phyloP scores from a whole-genome alignment of 2,329 filamentous ascomycete species.

The Fusarium sp. region DNA sequence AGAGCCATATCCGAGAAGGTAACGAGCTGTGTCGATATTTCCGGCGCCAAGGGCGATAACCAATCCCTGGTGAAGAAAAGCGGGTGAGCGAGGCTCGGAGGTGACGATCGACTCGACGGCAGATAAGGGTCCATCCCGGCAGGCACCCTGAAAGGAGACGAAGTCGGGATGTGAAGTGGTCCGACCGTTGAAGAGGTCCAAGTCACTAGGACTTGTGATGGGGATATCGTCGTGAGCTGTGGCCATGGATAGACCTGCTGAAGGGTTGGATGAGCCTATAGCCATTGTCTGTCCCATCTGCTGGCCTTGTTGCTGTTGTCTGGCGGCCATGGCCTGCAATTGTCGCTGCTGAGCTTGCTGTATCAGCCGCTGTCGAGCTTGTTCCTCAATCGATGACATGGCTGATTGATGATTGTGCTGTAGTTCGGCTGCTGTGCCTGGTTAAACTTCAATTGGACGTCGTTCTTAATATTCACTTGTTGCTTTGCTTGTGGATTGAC shows the following conservation, averaged over 20 bases:
- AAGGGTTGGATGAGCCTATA: not conserved
- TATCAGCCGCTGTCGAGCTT: slow-evolving; percentile 2
- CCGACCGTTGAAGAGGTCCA: not conserved
- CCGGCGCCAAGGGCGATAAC: slow-evolving; percentile 13
- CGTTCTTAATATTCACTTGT: not conserved
- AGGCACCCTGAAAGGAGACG: slow-evolving; percentile 22
- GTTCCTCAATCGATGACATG: slow-evolving; percentile 5
- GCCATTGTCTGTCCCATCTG: not conserved
- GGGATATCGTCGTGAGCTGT: slow-evolving; percentile 23
- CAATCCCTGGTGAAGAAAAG: slow-evolving; percentile 27
- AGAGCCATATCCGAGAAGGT: slow-evolving; percentile 19
- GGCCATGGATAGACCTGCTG: not conserved
- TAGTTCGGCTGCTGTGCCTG: not conserved
- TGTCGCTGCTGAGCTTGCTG: slow-evolving; percentile 7
- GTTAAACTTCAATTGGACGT: not conserved
- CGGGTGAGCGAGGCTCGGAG: slow-evolving; percentile 5
- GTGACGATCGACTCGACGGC: slow-evolving; percentile 14
- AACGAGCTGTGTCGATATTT: slow-evolving; percentile 12
- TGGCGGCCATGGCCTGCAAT: slow-evolving; percentile 2
- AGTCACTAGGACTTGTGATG: slow-evolving; percentile 11
- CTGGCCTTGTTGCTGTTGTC: not conserved
- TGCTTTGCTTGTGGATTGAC: not conserved
- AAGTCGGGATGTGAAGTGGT: not conserved
- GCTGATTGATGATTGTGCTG: not conserved
- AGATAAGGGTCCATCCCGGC: slow-evolving; percentile 10